Percentiles rank a stretch among this genome's conserved stretches.
phyloP scores from a whole-genome alignment of 768 basidiomycete species.

The Sporobolomyces phaffii region DNA sequence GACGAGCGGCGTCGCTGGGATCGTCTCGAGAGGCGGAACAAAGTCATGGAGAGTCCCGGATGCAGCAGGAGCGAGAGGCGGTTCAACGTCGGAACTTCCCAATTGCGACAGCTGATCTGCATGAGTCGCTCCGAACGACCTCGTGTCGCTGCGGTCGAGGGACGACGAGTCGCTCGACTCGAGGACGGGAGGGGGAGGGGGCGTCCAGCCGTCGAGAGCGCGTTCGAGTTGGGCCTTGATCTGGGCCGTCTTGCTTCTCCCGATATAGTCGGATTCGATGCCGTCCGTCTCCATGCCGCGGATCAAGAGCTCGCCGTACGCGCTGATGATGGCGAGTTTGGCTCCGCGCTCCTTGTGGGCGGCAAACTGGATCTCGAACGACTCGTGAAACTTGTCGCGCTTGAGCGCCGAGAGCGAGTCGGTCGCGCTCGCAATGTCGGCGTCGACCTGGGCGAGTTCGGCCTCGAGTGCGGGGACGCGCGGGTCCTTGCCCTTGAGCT shows the following conservation, averaged over 20 bases:
- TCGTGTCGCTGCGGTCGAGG: constrained; percentile 20
- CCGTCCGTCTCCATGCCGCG: constrained; percentile 32
- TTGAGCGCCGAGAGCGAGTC: constrained; percentile 29
- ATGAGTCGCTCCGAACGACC: constrained; percentile 41
- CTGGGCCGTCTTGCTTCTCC: constrained; percentile 29
- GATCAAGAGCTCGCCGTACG: constrained; percentile 37
- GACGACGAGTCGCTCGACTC: constrained; percentile 8
- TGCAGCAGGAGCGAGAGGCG: neutral
- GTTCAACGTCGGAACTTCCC: neutral
- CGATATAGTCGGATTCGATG: constrained; percentile 24
- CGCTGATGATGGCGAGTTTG: constrained; percentile 36
- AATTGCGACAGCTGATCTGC: constrained; percentile 28
- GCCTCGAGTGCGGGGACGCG: constrained; percentile 15
- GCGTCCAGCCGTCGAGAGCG: constrained; percentile 11
- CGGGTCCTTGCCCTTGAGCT: constrained; percentile 3
- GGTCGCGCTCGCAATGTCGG: constrained; percentile 22
- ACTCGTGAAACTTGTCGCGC: constrained; percentile 37
- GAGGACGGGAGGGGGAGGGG: neutral
- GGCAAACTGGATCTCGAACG: constrained; percentile 29
- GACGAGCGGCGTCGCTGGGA: neutral
- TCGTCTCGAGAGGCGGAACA: neutral
- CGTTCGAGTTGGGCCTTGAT: constrained; percentile 35
- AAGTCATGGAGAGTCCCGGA: neutral
- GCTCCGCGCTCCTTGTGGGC: constrained; percentile 37
- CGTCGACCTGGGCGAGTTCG: constrained; percentile 22